Evolutionary conservation across 1,284 basidiomycete genomes (phyloP).

Genomic region (Neonothopanus nambi): DNA sequence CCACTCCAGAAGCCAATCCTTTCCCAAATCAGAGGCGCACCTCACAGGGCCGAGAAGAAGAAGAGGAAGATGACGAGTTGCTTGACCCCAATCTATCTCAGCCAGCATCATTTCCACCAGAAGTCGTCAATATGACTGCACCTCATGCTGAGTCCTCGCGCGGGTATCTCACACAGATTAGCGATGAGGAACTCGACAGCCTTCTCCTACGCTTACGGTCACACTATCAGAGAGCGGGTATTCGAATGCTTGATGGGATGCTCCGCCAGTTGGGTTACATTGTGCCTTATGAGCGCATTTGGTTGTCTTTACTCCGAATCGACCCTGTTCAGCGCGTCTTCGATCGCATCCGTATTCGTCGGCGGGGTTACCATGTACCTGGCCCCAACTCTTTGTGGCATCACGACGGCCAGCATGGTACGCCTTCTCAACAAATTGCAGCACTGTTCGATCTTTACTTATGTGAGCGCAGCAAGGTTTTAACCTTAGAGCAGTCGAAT

Average conservation of each 20-base stretch:
- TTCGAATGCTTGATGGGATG: conserved; percentile 28
- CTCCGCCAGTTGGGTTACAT: conserved; percentile 22
- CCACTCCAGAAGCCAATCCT: conserved; percentile 13
- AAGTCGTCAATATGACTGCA: background rate
- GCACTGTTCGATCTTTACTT: background rate
- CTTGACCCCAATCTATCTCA: background rate
- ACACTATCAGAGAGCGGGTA: conserved; percentile 20
- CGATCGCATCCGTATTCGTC: conserved; percentile 24
- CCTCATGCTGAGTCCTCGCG: background rate
- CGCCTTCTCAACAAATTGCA: background rate
- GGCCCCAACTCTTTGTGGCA: conserved; percentile 36
- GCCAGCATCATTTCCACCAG: background rate
- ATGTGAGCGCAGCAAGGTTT: no score
- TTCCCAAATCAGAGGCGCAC: no score
- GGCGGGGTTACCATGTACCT: conserved; percentile 31
- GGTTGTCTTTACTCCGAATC: conserved; percentile 22
- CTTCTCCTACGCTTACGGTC: conserved; percentile 5
- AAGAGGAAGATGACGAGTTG: conserved; percentile 13
- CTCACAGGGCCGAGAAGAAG: background rate
- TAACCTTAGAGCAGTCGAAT: no score
- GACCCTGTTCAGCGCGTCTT: conserved; percentile 28
- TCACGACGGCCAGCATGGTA: conserved; percentile 33
- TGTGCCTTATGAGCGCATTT: conserved; percentile 20
- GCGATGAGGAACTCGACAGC: conserved; percentile 14
- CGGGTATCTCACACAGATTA: no score